Conservation (phyloP, 169 alveolate genomes). For the Plasmodium sp. region DNA sequence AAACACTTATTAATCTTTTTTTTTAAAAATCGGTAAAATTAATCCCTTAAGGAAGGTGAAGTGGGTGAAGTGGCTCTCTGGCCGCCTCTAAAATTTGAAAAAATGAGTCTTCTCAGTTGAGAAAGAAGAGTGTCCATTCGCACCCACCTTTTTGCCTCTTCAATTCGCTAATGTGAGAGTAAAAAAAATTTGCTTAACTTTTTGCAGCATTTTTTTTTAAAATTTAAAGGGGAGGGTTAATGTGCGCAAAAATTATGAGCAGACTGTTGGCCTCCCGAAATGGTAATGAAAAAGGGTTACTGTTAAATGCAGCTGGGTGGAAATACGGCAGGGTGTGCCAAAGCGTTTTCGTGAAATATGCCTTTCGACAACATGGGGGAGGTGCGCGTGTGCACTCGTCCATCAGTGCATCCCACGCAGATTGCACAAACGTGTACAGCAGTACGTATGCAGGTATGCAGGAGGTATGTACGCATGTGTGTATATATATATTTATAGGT, state of each 20-base stretch:
- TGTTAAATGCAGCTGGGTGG: neutral
- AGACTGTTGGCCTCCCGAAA: neutral
- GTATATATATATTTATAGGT: too few relatives aligned
- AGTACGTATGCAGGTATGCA: neutral
- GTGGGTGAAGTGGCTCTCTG: neutral
- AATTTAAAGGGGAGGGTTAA: neutral
- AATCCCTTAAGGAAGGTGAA: too few relatives aligned
- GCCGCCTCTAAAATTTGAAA: neutral
- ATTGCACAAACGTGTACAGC: neutral
- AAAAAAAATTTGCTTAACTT: neutral
- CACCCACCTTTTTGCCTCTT: neutral
- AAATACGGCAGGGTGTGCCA: neutral
- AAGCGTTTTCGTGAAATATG: neutral
- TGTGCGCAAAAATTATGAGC: neutral
- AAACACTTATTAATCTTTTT: neutral
- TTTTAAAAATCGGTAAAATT: too few relatives aligned
- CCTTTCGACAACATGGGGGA: neutral
- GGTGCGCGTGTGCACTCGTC: neutral
- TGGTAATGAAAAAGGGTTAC: neutral
- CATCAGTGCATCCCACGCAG: neutral
- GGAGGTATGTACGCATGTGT: neutral
- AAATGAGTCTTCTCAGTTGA: neutral
- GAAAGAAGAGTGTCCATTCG: too few relatives aligned
- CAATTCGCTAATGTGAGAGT: neutral
- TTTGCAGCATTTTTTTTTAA: neutral